A percentile compares a stretch with the other conserved stretches of the same genome.
Evolutionary conservation across 495 filamentous ascomycete genomes (phyloP).

Genomic region (Xylaria sp.): DNA sequence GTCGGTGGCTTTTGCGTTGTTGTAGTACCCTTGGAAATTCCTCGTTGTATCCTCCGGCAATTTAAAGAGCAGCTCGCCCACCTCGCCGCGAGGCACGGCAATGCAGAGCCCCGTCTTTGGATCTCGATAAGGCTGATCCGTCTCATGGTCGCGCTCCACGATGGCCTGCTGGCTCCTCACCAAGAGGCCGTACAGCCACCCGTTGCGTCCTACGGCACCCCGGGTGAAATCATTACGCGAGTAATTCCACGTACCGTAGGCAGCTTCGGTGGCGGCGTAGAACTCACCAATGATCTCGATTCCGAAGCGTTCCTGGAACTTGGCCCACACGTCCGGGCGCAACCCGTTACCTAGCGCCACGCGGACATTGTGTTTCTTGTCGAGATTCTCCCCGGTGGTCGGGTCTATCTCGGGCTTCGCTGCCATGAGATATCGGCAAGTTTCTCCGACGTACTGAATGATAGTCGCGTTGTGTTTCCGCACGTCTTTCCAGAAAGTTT

Average conservation of each 20-base stretch:
- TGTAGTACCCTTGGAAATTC: conserved; percentile 87
- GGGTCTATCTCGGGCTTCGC: conserved; percentile 69
- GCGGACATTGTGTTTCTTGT: conserved; percentile 77
- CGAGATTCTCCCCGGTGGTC: conserved; percentile 71
- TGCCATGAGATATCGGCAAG: conserved; percentile 85
- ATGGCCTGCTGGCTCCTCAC: conserved; percentile 60
- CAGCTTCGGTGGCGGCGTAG: conserved; percentile 87
- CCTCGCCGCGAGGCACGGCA: conserved; percentile 62
- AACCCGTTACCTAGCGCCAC: conserved; percentile 93
- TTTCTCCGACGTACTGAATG: conserved; percentile 96
- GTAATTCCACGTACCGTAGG: conserved; percentile 74
- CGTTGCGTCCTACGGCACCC: conserved; percentile 84
- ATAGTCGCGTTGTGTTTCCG: conserved; percentile 75
- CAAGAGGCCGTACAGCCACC: conserved; percentile 63
- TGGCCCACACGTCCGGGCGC: conserved; percentile 89
- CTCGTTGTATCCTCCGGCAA: conserved; percentile 72
- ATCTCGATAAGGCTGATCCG: conserved; percentile 73
- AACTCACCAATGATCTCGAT: conserved; percentile 86
- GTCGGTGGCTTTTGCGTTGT: conserved; percentile 74
- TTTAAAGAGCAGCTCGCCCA: conserved; percentile 81
- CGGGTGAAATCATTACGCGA: conserved; percentile 75
- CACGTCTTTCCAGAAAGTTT: conserved; percentile 82
- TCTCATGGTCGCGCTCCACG: conserved; percentile 75
- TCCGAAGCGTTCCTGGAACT: conserved; percentile 85
- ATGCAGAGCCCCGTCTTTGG: conserved; percentile 76